phyloP scores from a whole-genome alignment of 129 eudicot genomes.

The Rutidosis leptorrhynchoides region DNA sequence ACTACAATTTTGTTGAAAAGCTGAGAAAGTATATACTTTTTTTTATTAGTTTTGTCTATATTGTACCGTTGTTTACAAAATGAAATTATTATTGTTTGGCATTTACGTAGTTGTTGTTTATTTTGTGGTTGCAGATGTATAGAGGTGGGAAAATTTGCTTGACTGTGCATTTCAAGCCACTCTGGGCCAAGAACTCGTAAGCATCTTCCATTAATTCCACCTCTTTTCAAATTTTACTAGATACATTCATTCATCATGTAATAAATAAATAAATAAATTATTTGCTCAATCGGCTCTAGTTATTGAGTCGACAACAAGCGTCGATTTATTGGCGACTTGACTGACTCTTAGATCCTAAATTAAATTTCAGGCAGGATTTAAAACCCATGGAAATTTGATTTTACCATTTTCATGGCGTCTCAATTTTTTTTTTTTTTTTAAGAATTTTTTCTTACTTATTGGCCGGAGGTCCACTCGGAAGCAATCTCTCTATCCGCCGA shows the following conservation, averaged over 20 bases:
- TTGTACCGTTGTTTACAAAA: background rate
- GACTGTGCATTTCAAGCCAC: slow-evolving; percentile 99
- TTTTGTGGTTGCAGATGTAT: slow-evolving; percentile 65
- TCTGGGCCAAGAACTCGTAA: slow-evolving; percentile 98
- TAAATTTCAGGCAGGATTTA: too few species aligned
- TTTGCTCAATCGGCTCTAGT: too few species aligned
- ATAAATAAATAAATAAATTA: too few species aligned
- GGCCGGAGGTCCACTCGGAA: too few species aligned
- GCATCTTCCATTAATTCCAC: slow-evolving; percentile 5
- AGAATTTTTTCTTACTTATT: too few species aligned
- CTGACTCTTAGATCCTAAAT: too few species aligned
- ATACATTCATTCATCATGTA: background rate
- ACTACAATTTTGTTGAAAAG: background rate
- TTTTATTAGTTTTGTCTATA: background rate
- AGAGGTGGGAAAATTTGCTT: slow-evolving; percentile 98
- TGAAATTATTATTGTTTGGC: background rate
- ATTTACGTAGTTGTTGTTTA: slow-evolving; percentile 5
- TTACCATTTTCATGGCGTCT: too few species aligned
- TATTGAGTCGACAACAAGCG: too few species aligned
- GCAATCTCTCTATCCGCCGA: too few species aligned
- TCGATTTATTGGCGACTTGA: too few species aligned
- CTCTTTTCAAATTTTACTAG: background rate
- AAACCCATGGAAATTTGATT: too few species aligned
- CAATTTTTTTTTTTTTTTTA: too few species aligned
- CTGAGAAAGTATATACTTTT: background rate